A percentile compares a stretch with the other conserved stretches of the same genome.
These are phyloP conservation scores for Globisporangium barbulae DNA, from an alignment of 352 stramenopile species.

Conservation along the genomic window DNA sequence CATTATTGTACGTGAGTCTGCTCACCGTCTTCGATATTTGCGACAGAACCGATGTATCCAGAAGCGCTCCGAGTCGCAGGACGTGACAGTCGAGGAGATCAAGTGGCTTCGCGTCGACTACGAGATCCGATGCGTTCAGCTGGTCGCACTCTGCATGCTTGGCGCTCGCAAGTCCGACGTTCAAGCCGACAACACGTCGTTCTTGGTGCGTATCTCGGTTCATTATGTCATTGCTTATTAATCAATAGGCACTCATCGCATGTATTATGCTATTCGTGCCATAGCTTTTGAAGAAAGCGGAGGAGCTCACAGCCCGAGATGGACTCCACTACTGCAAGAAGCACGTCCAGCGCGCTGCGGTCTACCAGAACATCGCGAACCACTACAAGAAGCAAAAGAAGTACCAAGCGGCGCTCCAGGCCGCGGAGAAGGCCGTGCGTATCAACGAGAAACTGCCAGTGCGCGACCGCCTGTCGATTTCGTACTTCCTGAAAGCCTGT, in stretches of 20 bases:
- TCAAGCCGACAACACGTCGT: constrained; percentile 51
- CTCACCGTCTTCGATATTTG: neutral
- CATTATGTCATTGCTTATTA: too few relatives aligned
- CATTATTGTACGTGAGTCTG: neutral
- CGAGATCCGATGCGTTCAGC: constrained; percentile 69
- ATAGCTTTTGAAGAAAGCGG: constrained; percentile 62
- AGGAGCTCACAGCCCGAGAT: constrained; percentile 53
- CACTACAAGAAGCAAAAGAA: constrained; percentile 83
- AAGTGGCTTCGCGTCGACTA: constrained; percentile 72
- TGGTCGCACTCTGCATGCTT: constrained; percentile 67
- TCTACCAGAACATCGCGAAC: constrained; percentile 63
- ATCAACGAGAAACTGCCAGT: constrained; percentile 56
- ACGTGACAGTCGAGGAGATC: constrained; percentile 49
- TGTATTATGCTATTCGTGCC: neutral
- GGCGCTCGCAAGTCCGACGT: constrained; percentile 46
- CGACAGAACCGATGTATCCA: constrained; percentile 58
- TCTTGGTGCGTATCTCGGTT: constrained; percentile 33
- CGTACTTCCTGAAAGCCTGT: constrained; percentile 60
- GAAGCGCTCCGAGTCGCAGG: constrained; percentile 46
- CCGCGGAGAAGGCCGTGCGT: constrained; percentile 48
- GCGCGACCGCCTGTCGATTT: constrained; percentile 52
- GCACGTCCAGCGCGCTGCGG: constrained; percentile 45
- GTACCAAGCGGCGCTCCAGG: constrained; percentile 58
- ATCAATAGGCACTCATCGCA: neutral
- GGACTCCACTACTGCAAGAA: constrained; percentile 70